Evolutionary conservation across 768 basidiomycete species (phyloP), one percentile per base, ranked within the genome.

Genomic region (Tephrocybe sp.): DNA sequence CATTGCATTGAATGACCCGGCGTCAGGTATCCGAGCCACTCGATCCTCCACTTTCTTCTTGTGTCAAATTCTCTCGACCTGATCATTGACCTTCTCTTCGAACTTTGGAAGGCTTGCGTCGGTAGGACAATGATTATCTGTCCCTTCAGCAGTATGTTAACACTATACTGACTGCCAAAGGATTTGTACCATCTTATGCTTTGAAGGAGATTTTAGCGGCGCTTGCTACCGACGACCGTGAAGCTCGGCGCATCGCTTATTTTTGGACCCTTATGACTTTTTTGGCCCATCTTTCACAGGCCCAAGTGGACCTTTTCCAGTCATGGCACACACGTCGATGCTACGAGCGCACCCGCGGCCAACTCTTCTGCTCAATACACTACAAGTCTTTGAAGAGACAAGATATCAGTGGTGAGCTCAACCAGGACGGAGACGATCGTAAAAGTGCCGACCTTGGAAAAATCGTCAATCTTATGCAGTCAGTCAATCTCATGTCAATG

Each of bases 401-500:
- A 41, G 84, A 87, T 58, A 64, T 84, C 48, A 76, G 74, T 55
- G 80, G 81, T 12, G 73, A 76, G 45, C 62, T 73, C 17, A 66
- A 68, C 30, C 56, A 67, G 14, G 69, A 72, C 12, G 72, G 61
- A 14, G 67, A 73, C 43, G 68, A 73, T 24, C 66, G 66, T 20
- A 68, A 67, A 30, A 71, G 65, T 54, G 83, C 84, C 2, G 82
- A 85, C 56, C 67, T 88, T n/a, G 84, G 84, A 4, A 84, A 83
- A 63, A 84, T 88, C 25, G 79, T 86, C 7, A 87, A 88, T 61
- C 70, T 88, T 32, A 88, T 88, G 85, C 84, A 85, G 85, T 86
- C 52, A 34, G 43, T 56, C 6, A 53, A 34, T 53, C 0, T 38
- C 21, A 20, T 39, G 14, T 45, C 8, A 42, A 20, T 7, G 5